Evolutionary conservation across 345 rosid species (phyloP).

Genomic region (Populus ilicifolia): DNA sequence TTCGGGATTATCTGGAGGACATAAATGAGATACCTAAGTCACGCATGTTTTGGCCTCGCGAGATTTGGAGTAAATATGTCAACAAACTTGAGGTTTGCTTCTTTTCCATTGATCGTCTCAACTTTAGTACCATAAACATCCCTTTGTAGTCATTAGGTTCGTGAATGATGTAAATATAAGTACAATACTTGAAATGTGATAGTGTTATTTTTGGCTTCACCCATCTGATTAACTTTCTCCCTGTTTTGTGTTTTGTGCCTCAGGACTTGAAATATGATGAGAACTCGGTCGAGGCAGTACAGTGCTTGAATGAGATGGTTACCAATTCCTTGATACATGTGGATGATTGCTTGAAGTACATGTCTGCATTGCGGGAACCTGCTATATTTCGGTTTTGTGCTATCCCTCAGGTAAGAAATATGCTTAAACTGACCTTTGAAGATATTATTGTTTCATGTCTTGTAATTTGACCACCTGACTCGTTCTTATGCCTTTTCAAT

Average conservation of each 20-base stretch:
- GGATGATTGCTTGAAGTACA: slow-evolving; percentile 78
- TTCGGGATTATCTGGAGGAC: slow-evolving; percentile 95
- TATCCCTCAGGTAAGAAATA: slow-evolving; percentile 58
- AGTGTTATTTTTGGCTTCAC: not conserved
- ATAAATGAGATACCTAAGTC: slow-evolving; percentile 95
- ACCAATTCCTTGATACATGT: slow-evolving; percentile 71
- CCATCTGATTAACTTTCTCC: slow-evolving; percentile 5
- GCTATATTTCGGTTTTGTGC: slow-evolving; percentile 86
- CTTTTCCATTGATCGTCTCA: slow-evolving; percentile 10
- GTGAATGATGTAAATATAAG: not conserved
- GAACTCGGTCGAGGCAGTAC: slow-evolving; percentile 76
- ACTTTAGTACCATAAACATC: not conserved
- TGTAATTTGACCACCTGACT: not conserved
- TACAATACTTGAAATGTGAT: not conserved
- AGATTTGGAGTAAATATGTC: slow-evolving; percentile 90
- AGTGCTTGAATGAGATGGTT: slow-evolving; percentile 92
- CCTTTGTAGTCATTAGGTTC: not conserved
- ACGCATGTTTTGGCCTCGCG: slow-evolving; percentile 98
- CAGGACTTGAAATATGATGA: slow-evolving; percentile 86
- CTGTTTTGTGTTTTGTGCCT: slow-evolving; percentile 2
- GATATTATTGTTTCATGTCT: not conserved
- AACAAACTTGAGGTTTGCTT: slow-evolving; percentile 73
- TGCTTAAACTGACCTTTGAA: not conserved
- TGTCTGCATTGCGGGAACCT: slow-evolving; percentile 61
- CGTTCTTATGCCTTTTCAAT: not conserved